Evolutionary conservation across 2,329 filamentous ascomycete species (phyloP), one percentile per base, ranked within the genome.

Genomic region (Ophiostoma tasmaniense): DNA sequence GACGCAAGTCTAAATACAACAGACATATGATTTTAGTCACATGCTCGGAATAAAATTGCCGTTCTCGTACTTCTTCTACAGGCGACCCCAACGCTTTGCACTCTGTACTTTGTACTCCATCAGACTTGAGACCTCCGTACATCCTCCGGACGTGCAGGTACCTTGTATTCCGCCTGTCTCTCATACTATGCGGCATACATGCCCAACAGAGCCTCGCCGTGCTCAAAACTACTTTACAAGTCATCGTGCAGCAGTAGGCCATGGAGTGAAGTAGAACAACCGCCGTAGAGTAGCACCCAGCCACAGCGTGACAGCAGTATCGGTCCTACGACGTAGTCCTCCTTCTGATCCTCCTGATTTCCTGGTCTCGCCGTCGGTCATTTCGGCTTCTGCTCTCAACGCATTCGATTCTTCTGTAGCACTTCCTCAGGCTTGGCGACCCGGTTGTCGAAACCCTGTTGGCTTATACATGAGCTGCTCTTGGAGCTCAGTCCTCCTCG

Each of bases 181-280:
- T n/a, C 22, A 55, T 52, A 3, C 22, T 25, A 25, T 28, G 22
- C 59, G 59, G 59, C 59, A 30, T 35, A 62, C 10, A 30, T 30
- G 6, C 59, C 59, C 59, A 62, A 62, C 59, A 62, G 28, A 62
- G 59, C 59, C 59, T 30, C 28, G 59, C 28, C 59, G 59, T 62
- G 59, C 59, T 35, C 59, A 62, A 62, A 62, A 14, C 59, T 62
- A 30, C 50, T 55, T 55, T 55, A 55, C 50, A 55, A 55, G 50
- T 55, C 50, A 55, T 28, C 50, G 50, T 55, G 50, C 50, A 55
- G 50, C 50, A 22, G 17, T 55, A 25, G 50, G 22, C 14, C 7
- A 55, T 55, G 50, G 25, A 28, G 22, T 4, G 2, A 55, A 25
- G 50, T 28, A 55, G 50, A 55, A 55, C 50, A 55, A 55, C 50